Evolutionary conservation across 331 rosid species (phyloP), one percentile per base, ranked within the genome.

Genomic region (Acacia concinna): DNA sequence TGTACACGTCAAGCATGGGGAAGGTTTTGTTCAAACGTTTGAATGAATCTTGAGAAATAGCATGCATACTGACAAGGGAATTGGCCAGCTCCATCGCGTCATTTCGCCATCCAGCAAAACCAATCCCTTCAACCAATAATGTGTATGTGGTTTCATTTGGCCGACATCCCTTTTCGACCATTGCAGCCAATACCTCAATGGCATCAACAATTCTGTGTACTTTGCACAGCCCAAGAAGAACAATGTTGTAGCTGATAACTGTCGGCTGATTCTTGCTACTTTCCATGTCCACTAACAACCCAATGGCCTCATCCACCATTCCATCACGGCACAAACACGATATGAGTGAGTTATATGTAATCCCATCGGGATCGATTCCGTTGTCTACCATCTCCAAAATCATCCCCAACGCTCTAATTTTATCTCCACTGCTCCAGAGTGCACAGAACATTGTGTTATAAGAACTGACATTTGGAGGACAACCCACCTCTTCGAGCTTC

Each of bases 261-360:
- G 88, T 84, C 0, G 95, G 97, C 78, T 82, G 41, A 78, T 77
- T 81, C 28, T 81, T 79, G 31, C 88, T 78, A 4, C 59, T 56
- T 76, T 86, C 89, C 98, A 94, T 90, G 80, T 88, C 94, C 73
- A 85, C 83, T 74, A 91, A 79, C 89, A 94, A 79, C 63, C 87
- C 96, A 21, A 91, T 79, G 8, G 97, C 98, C 86, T 90, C 87
- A 56, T 87, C 81, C 70, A 92, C 95, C 93, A 92, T 72, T 51
- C 97, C 91, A 66, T 94, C 97, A 83, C 97, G 90, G 86, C 98
- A 94, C 89, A 94, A 87, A 62, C 90, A 85, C 3, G 95, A 91
- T 74, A 94, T 84, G 5, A 94, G 94, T 3, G 96, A 86, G 74
- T 91, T 88, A 49, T 94, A 94, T 0, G 97, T 94, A 66, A 92